Evolutionary conservation across 495 filamentous ascomycete species (phyloP).

Genomic region (Penicillium malachiteum): DNA sequence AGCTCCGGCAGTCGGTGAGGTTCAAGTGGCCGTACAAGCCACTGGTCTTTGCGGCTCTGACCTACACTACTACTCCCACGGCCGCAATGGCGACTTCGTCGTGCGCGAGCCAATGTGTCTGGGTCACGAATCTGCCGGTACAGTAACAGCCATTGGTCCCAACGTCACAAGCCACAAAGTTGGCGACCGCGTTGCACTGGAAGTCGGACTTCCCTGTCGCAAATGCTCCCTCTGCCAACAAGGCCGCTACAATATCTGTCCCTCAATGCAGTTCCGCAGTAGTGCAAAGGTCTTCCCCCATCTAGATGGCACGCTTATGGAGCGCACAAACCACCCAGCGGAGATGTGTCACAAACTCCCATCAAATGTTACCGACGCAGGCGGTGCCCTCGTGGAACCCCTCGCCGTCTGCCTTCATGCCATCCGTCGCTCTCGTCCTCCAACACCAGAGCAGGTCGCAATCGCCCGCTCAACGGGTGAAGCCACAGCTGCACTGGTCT

Average conservation of each 20-base stretch:
- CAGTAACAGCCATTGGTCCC: slow-evolving; percentile 62
- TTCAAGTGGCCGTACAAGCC: slow-evolving; percentile 71
- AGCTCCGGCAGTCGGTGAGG: slow-evolving; percentile 52
- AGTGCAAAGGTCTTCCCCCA: slow-evolving; percentile 78
- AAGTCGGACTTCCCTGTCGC: slow-evolving; percentile 80
- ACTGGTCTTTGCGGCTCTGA: slow-evolving; percentile 85
- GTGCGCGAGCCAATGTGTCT: slow-evolving; percentile 70
- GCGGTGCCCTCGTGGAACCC: slow-evolving; percentile 77
- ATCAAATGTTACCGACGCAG: slow-evolving; percentile 56
- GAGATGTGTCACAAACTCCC: slow-evolving; percentile 58
- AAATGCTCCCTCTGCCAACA: slow-evolving; percentile 62
- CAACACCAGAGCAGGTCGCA: slow-evolving; percentile 30
- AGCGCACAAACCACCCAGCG: slow-evolving; percentile 73
- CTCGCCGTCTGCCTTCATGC: slow-evolving; percentile 80
- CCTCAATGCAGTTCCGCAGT: slow-evolving; percentile 72
- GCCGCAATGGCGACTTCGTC: slow-evolving; percentile 79
- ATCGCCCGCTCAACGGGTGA: slow-evolving; percentile 21
- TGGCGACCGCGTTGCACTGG: slow-evolving; percentile 78
- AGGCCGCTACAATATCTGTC: slow-evolving; percentile 85
- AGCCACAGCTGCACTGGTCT: slow-evolving; percentile 61
- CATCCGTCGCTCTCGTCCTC: slow-evolving; percentile 57
- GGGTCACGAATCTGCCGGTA: slow-evolving; percentile 76
- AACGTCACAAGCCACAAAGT: slow-evolving; percentile 35
- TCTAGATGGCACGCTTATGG: slow-evolving; percentile 79
- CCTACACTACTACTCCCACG: slow-evolving; percentile 82